Base-by-base conservation (phyloP, 176 grass and related monocot species). In the Bothriochloa decipiens region DNA sequence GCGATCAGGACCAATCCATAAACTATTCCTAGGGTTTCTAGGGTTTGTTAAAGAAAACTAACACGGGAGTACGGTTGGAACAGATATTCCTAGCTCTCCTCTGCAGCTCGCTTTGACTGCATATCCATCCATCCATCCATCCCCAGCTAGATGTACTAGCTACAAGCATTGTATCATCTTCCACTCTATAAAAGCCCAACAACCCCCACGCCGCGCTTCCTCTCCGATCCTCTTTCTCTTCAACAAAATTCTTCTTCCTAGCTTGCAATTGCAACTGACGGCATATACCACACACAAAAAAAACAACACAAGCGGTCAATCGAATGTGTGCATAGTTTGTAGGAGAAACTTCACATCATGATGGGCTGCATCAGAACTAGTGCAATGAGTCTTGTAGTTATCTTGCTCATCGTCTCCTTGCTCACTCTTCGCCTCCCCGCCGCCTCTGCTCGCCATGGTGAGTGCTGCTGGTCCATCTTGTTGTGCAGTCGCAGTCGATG, bases 11-110 rank as follows among this genome's bases (percentile, higher is more conserved):
- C 16, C 57, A 87, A 29, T 12, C 68, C 68, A 63, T 83, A 83
- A 90, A 87, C 11, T 68, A 87, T 25, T 83, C 88, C 68, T 90
- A 74, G 88, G 80, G 74, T 14, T 75, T 74, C 68, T 90, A 74
- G 88, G 80, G 74, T 14, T 75, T 74, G 88, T 74, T 80, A 87
- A 90, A 83, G 36, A 90, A 87, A 23, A 69, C 47, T 75, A 74
- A 8, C 63, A 43, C 39, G 18, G 67, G 8, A 2, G 84, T 90
- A 90, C 80, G 68, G 75, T 61, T 72, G 68, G 47, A 74, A 63
- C 80, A 87, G 84, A 90, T 75, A 82, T 87, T 83, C 70, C 79
- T 81, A 69, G 75, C 45, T 40, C 80, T 26, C 52, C 66, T 57
- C 74, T 8, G 20, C 68, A 25, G 16, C 61, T 62, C 80, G 74